A percentile compares a stretch with the other conserved stretches of the same genome.
phyloP scores from a whole-genome alignment of 2,329 filamentous ascomycete species.

The Stachybotrys chlorohalonatus region DNA sequence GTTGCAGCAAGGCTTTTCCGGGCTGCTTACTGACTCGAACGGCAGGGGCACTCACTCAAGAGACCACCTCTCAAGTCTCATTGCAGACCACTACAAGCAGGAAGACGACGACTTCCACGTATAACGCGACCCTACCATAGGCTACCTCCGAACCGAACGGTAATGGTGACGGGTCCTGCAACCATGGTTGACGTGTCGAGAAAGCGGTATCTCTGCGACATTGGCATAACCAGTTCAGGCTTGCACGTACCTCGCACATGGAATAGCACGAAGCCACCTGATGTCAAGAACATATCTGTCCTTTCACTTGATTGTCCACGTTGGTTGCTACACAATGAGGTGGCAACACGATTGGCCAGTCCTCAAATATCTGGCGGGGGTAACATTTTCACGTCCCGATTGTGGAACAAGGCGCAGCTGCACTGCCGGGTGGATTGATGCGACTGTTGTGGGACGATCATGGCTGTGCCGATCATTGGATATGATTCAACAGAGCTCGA shows the following conservation, averaged over 20 bases:
- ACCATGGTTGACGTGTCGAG: too few relatives aligned
- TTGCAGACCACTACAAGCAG: constrained; percentile 65
- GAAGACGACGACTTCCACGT: constrained; percentile 59
- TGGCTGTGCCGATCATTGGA: too few relatives aligned
- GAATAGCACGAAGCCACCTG: too few relatives aligned
- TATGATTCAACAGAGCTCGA: too few relatives aligned
- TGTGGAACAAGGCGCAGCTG: neutral
- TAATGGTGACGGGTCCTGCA: too few relatives aligned
- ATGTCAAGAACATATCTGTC: too few relatives aligned
- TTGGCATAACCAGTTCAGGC: too few relatives aligned
- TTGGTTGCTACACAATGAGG: neutral
- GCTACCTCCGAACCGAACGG: too few relatives aligned
- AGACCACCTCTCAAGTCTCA: constrained; percentile 63
- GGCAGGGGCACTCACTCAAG: constrained; percentile 56
- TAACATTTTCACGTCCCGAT: neutral
- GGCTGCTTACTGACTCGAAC: neutral
- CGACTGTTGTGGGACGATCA: too few relatives aligned
- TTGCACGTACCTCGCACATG: too few relatives aligned
- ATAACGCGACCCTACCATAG: constrained; percentile 8
- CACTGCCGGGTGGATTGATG: neutral
- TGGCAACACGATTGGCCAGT: neutral
- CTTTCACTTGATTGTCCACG: neutral
- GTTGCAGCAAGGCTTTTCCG: neutral
- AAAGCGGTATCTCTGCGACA: too few relatives aligned
- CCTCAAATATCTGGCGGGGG: neutral